These are phyloP conservation scores for Pleurotus tuber-regium DNA, from an alignment of 768 basidiomycete genomes.

Conservation along the genomic window DNA sequence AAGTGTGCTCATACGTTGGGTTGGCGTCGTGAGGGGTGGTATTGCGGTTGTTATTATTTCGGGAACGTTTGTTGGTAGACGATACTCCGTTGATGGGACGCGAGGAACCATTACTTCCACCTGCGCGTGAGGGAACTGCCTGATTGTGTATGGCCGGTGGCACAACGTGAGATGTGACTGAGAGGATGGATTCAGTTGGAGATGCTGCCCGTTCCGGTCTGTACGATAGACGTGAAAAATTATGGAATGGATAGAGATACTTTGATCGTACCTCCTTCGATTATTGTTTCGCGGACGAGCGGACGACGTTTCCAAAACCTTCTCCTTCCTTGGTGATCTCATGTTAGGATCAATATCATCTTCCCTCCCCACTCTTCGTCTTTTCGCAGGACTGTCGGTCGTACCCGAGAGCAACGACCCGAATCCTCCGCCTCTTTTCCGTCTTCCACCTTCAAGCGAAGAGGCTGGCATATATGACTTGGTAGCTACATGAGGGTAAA, in stretches of 20 bases:
- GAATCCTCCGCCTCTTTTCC: conserved; percentile 46
- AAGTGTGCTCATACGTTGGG: conserved; percentile 28
- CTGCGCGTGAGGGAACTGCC: conserved; percentile 18
- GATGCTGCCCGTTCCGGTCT: conserved; percentile 67
- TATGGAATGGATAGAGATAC: conserved; percentile 4
- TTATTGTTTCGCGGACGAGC: conserved; percentile 47
- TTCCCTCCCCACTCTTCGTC: conserved; percentile 56
- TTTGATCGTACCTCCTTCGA: conserved; percentile 57
- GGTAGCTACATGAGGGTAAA: conserved; percentile 74
- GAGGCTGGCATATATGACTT: conserved; percentile 63
- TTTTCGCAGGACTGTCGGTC: conserved; percentile 64
- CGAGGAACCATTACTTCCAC: conserved; percentile 24
- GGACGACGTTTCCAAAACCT: conserved; percentile 39
- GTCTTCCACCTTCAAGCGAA: conserved; percentile 61
- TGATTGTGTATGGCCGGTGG: conserved; percentile 26
- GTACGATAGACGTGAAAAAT: conserved; percentile 9
- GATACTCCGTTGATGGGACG: conserved; percentile 26
- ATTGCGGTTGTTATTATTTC: conserved; percentile 35
- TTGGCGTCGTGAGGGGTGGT: conserved; percentile 31
- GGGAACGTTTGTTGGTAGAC: conserved; percentile 42
- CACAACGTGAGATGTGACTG: conserved; percentile 64
- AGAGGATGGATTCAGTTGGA: conserved; percentile 72
- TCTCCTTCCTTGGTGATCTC: conserved; percentile 67
- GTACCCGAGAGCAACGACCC: conserved; percentile 52
- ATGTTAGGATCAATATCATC: conserved; percentile 57